Base-by-base conservation (phyloP, 495 filamentous ascomycete genomes). In the Niebla homalea region DNA sequence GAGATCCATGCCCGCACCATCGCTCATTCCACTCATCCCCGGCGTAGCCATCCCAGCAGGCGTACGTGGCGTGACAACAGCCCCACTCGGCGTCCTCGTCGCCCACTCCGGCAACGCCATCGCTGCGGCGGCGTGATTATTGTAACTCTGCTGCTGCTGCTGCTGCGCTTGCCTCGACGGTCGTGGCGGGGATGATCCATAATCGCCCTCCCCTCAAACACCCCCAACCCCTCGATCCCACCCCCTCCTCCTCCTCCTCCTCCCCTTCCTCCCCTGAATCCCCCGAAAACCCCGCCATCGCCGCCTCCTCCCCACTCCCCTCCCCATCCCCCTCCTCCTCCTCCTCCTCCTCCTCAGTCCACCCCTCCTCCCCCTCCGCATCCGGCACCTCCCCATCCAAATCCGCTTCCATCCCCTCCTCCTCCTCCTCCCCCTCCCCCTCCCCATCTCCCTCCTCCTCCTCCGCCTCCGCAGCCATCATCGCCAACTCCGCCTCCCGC, bases 401-500 rank as follows among this genome's bases (percentile, higher is more conserved):
- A 62, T 75, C 69, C 4, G 69, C 58, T 43, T 74, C 70, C 67
- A 69, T 68, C 19, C 63, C 62, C 22, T 53, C 61, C 15, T 62
- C 68, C 19, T 61, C 64, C 15, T 60, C 65, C 16, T 12, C 48
- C 46, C 12, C 36, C 25, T 53, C 54, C 15, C 38, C 48, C 61
- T 35, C 56, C 60, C 46, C 56, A 57, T 10, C 61, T 60, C 21
- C 57, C 66, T 53, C 61, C 36, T 60, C 57, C 25, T 61, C 63
- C 32, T 63, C 72, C 10, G 63, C 73, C 53, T 70, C 73, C 3
- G 75, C 75, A 36, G 76, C 73, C 4, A 76, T 80, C 12, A 81
- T 71, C 49, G 81, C 80, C 42, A 77, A 76, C 8, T 81, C 71
- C 64, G 77, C 72, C 58, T 87, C 84, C n/a, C 83, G 73, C 15